Percentiles rank a stretch among this genome's conserved stretches.
These are phyloP conservation scores for Wickerhamiella pararugosa DNA, from an alignment of 1,139 yeast genomes.

Conservation along the genomic window DNA sequence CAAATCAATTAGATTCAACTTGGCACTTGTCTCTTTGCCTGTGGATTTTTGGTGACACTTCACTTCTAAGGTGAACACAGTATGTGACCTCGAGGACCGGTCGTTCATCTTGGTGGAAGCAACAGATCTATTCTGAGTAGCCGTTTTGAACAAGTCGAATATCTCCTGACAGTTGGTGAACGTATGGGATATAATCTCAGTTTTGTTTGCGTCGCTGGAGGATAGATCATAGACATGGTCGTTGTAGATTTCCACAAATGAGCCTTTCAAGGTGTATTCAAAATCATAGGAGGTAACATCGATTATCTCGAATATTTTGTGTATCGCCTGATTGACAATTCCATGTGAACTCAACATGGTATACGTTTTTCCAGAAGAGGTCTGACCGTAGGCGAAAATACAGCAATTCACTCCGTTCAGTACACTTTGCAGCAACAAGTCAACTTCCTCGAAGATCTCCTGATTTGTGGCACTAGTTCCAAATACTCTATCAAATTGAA, in stretches of 20 bases:
- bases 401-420: conserved; percentile 86
- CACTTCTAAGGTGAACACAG: conserved; percentile 52
- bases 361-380: conserved; percentile 90
- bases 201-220: no score
- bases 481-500: conserved; percentile 77
- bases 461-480: conserved; percentile 37
- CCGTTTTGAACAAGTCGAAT: conserved; percentile 29
- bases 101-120: conserved; percentile 60
- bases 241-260: conserved; percentile 60
- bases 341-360: conserved; percentile 76
- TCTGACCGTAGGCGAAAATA: conserved; percentile 94
- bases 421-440: conserved; percentile 80
- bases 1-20: conserved; percentile 56
- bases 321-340: conserved; percentile 65
- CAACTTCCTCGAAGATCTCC: conserved; percentile 66
- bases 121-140: conserved; percentile 41
- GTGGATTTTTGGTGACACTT: conserved; percentile 40
- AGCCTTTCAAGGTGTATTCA: conserved; percentile 35
- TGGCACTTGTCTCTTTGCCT: conserved; percentile 25
- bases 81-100: conserved; percentile 55
- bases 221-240: conserved; percentile 27
- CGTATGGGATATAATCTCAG: no score
- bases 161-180: conserved; percentile 29
- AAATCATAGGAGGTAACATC: not conserved
- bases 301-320: conserved; percentile 52